Evolutionary conservation across 768 basidiomycete genomes (phyloP).

Genomic region (Lactifluus pinguis): DNA sequence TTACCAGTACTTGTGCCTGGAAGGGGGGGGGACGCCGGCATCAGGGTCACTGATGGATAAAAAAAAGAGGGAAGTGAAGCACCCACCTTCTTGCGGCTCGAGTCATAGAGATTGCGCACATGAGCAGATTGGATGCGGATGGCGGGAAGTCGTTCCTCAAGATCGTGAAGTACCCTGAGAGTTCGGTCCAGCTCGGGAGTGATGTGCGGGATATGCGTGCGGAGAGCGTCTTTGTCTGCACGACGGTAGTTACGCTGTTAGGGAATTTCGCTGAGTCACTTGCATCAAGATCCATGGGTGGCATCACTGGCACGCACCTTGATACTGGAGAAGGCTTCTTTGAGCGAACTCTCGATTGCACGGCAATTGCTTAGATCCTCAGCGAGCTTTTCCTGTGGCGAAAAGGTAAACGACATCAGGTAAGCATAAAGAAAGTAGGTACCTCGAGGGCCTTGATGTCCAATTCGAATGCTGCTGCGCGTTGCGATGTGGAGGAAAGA

Average conservation of each 20-base stretch:
- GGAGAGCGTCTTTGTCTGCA: conserved; percentile 46
- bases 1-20: conserved; percentile 61
- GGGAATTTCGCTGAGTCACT: not conserved
- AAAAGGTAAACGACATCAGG: not conserved
- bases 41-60: not conserved
- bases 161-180: conserved; percentile 44
- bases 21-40: not conserved
- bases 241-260: conserved; percentile 48
- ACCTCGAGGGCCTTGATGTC: conserved; percentile 15
- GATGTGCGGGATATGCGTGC: conserved; percentile 54
- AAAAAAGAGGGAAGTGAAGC: conserved; percentile 1
- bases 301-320: conserved; percentile 42
- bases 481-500: conserved; percentile 1
- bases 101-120: conserved; percentile 59
- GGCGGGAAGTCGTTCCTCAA: conserved; percentile 50
- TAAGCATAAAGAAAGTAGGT: not conserved
- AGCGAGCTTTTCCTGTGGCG: conserved; percentile 49
- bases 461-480: conserved; percentile 5
- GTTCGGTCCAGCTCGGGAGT: conserved; percentile 53
- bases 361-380: conserved; percentile 68
- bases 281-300: not conserved
- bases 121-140: conserved; percentile 52
- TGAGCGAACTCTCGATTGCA: conserved; percentile 60
- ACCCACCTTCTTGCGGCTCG: conserved; percentile 64
- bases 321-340: conserved; percentile 51